These are phyloP conservation scores for Brassica balearica DNA, from an alignment of 441 rosid genomes.

Conservation along the genomic window DNA sequence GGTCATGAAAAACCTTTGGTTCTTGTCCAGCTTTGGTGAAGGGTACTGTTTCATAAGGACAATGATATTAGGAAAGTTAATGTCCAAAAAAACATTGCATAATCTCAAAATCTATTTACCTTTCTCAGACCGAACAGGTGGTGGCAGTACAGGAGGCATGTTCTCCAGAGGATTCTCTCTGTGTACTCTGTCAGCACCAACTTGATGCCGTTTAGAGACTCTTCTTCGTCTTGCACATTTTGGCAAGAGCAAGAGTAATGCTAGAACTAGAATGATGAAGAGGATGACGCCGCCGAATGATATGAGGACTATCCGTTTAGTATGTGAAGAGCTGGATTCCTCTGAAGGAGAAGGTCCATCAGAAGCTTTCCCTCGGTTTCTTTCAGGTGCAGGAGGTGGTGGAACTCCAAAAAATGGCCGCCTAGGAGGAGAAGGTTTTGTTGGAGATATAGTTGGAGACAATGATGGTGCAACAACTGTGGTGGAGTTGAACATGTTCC, in stretches of 20 bases:
- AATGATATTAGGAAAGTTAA: conserved; percentile 20
- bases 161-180: conserved; percentile 62
- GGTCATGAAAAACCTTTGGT: conserved; percentile 57
- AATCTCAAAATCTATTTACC: conserved; percentile 48
- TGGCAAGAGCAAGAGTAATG: conserved; percentile 60
- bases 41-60: conserved; percentile 49
- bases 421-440: conserved; percentile 53
- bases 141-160: conserved; percentile 52
- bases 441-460: conserved; percentile 60
- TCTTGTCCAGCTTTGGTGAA: conserved; percentile 48
- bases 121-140: conserved; percentile 64
- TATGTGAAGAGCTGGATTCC: conserved; percentile 52
- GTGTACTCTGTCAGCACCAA: conserved; percentile 67
- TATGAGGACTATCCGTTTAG: conserved; percentile 73
- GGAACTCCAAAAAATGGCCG: conserved; percentile 49
- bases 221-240: conserved; percentile 57
- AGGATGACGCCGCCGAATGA: conserved; percentile 66
- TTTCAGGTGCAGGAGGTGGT: conserved; percentile 49
- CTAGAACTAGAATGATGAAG: conserved; percentile 63
- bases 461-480: conserved; percentile 51
- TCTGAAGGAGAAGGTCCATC: conserved; percentile 65
- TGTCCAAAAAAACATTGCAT: conserved; percentile 10
- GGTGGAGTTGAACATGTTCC: conserved; percentile 71
- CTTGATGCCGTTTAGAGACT: conserved; percentile 67
- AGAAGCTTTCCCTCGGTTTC: conserved; percentile 66